Evolutionary conservation across 805 yeast species (phyloP), one percentile per base, ranked within the genome.

Genomic region (Myxozyma nipponensis): DNA sequence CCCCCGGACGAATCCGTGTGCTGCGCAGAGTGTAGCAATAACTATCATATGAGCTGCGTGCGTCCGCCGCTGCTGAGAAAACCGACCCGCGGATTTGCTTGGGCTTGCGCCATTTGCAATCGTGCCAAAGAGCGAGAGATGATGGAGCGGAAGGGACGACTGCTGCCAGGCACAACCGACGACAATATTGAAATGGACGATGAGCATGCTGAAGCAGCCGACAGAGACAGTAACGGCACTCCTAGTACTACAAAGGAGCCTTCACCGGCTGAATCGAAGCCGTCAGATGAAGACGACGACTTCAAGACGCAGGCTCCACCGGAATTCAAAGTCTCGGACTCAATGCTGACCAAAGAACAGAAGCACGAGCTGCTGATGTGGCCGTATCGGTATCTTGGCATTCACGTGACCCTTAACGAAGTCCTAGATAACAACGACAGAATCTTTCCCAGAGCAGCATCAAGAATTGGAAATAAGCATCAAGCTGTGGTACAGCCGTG

Each of bases 101-200:
- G 96, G 96, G 77, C 87, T 23, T 89, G 97, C 71, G 90, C 86
- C 25, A 65, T 71, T 3, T 89, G 97, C 69, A 74, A 83, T n/a
- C 77, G 79, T 58, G 75, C 71, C 28, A 76, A 77, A 45, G 84
- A 81, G 53, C 65, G 68, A n/a, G 69, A 69, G 52, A 46, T 73
- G 52, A 57, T 57, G 25, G 70, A 63, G 40, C 67, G 66, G 39
- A 64, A 72, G 47, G 74, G 74, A 19, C 34, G 35, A 21, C 39
- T 54, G 46, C 44, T 48, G 21, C 54, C 54, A 2, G 57, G 46
- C 17, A 17, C 48, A 4, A 37, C 50, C 5, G 47, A 45, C 36
- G 57, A 44, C 18, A 46, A 46, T n/a, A 10, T 17, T n/a, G 37
- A 41, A 19, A 7, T 18, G 9, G 19, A 17, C 44, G 23, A 23